Conservation (phyloP, 2,329 filamentous ascomycete species). For the Verticillium dahliae region DNA sequence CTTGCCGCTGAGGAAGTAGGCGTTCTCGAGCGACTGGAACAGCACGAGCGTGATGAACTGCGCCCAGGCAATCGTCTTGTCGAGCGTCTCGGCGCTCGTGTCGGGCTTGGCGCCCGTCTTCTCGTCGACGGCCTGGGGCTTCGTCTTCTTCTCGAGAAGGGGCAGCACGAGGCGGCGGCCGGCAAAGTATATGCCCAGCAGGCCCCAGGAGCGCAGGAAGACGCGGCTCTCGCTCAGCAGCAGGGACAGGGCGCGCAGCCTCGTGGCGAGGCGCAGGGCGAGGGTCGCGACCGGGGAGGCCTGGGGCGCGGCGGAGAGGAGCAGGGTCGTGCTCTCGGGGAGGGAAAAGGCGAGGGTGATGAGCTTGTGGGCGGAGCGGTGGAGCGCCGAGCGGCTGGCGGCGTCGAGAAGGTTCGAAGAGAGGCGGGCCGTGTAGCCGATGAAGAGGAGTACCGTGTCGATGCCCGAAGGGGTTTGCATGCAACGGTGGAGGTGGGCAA, state of each 20-base stretch:
- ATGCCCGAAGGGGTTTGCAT: slow-evolving; percentile 62
- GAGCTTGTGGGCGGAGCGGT: slow-evolving; percentile 42
- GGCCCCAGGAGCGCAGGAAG: slow-evolving; percentile 69
- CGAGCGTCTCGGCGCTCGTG: slow-evolving; percentile 27
- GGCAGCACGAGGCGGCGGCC: slow-evolving; percentile 41
- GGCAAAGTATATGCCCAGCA: slow-evolving; percentile 69
- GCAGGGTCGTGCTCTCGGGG: slow-evolving; percentile 41
- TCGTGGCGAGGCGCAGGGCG: slow-evolving; percentile 40
- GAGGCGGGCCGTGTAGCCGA: slow-evolving; percentile 61
- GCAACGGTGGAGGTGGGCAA: slow-evolving; percentile 53
- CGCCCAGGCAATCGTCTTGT: slow-evolving; percentile 50
- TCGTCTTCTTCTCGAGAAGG: slow-evolving; percentile 19
- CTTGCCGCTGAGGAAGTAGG: slow-evolving; percentile 68
- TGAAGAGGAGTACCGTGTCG: slow-evolving; percentile 61
- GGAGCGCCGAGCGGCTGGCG: slow-evolving; percentile 51
- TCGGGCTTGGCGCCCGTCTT: slow-evolving; percentile 29
- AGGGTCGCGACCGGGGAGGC: slow-evolving; percentile 30
- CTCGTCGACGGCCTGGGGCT: slow-evolving; percentile 14
- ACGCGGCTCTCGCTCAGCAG: slow-evolving; percentile 66
- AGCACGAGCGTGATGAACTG: slow-evolving; percentile 62
- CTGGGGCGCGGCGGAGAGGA: slow-evolving; percentile 31
- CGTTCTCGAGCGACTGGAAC: slow-evolving; percentile 81
- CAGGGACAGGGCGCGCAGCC: slow-evolving; percentile 54
- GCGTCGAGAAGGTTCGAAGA: slow-evolving; percentile 42
- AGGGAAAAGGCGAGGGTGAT: slow-evolving; percentile 45